phyloP scores from a whole-genome alignment of 768 basidiomycete species.

The Mycena alexandri region DNA sequence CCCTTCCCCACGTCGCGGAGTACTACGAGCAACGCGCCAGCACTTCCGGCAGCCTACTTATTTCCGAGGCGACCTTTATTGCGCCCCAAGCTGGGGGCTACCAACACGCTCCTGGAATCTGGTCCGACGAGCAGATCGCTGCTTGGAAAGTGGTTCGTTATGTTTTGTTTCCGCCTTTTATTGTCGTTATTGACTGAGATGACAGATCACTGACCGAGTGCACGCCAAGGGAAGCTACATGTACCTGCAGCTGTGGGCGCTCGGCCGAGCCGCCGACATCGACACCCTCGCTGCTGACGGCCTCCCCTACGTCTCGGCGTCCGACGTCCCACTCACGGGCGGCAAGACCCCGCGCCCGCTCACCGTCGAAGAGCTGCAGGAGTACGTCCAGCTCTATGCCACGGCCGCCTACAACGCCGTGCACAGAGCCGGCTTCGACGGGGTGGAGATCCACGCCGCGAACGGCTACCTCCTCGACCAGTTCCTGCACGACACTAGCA shows the following conservation, averaged over 20 bases:
- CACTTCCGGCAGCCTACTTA: constrained; percentile 49
- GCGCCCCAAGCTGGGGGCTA: constrained; percentile 48
- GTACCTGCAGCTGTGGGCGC: constrained; percentile 64
- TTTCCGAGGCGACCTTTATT: constrained; percentile 56
- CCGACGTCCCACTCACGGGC: constrained; percentile 35
- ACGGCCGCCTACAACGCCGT: constrained; percentile 60
- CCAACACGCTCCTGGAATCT: constrained; percentile 55
- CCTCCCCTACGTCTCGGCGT: constrained; percentile 47
- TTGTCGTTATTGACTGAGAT: neutral
- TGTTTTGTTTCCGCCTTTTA: neutral
- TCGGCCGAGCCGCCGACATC: constrained; percentile 51
- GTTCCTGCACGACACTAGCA: constrained; percentile 6
- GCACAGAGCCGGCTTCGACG: constrained; percentile 66
- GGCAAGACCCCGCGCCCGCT: constrained; percentile 43
- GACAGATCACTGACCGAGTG: constrained; percentile 34
- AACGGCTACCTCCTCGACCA: constrained; percentile 48
- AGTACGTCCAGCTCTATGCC: constrained; percentile 56
- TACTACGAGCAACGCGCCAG: constrained; percentile 46
- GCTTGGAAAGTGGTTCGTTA: constrained; percentile 58
- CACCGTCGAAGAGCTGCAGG: constrained; percentile 47
- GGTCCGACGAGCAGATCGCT: constrained; percentile 56
- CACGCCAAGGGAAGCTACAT: constrained; percentile 49
- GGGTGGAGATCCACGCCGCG: constrained; percentile 59
- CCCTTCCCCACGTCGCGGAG: constrained; percentile 43
- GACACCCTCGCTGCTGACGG: constrained; percentile 42